phyloP scores from a whole-genome alignment of 805 yeast species.

The Cyberlindnera galapagoensis region DNA sequence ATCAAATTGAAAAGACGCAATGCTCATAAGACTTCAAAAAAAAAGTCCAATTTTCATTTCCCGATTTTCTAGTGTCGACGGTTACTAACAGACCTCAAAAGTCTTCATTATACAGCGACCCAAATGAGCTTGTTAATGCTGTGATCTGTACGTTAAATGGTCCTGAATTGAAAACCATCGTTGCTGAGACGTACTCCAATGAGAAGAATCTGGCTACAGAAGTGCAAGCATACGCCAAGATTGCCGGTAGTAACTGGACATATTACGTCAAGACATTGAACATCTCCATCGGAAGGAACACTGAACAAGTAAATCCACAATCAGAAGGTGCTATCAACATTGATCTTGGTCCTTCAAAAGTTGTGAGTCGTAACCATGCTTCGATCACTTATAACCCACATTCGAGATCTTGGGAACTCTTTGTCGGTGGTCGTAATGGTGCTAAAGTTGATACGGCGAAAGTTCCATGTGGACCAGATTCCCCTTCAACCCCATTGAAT shows the following conservation, averaged over 20 bases:
- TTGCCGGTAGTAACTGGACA: constrained; percentile 92
- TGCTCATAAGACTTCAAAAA: too few relatives aligned
- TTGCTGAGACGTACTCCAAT: constrained; percentile 66
- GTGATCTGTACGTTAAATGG: constrained; percentile 62
- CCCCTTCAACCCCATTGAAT: constrained; percentile 48
- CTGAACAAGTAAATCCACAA: constrained; percentile 29
- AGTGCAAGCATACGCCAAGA: constrained; percentile 96
- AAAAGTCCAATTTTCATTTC: too few relatives aligned
- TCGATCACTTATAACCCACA: constrained; percentile 69
- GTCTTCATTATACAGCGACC: constrained; percentile 43
- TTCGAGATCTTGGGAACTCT: constrained; percentile 78
- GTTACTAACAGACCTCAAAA: constrained; percentile 15
- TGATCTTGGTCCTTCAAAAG: constrained; percentile 95
- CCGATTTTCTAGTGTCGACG: too few relatives aligned
- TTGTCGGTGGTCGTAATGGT: constrained; percentile 85
- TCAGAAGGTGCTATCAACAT: constrained; percentile 47
- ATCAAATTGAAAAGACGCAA: too few relatives aligned
- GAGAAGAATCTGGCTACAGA: constrained; percentile 58
- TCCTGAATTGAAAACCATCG: constrained; percentile 75
- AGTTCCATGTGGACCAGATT: constrained; percentile 36
- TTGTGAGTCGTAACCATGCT: constrained; percentile 92
- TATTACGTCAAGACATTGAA: constrained; percentile 77
- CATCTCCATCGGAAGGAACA: constrained; percentile 82
- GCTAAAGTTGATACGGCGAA: constrained; percentile 73
- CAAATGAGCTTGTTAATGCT: constrained; percentile 61